These are phyloP conservation scores for Pseudogymnoascus sp. DNA, from an alignment of 2,329 filamentous ascomycete genomes.

Conservation along the genomic window DNA sequence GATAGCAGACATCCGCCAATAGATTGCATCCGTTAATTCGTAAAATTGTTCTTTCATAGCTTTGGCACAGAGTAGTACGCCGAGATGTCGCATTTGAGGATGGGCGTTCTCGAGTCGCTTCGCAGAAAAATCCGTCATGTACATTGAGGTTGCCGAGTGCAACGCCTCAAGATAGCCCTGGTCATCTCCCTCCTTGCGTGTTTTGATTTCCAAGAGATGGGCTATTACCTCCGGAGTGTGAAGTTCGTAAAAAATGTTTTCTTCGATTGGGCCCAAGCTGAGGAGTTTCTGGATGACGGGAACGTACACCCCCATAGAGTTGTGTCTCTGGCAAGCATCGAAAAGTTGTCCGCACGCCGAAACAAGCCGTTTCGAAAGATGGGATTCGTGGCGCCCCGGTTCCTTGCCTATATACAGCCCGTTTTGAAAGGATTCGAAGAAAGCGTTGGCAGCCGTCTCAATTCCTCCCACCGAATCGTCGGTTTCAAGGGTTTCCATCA, in stretches of 20 bases:
- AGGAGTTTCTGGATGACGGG: conserved; percentile 7
- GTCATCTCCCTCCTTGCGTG: not conserved
- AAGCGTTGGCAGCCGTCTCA: not conserved
- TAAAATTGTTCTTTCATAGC: conserved; percentile 18
- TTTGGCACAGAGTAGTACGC: conserved; percentile 18
- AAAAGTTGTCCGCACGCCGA: not conserved
- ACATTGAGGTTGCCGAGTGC: conserved; percentile 16
- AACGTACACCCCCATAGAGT: not conserved
- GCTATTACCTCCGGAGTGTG: conserved; percentile 7
- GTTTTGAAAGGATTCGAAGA: not conserved
- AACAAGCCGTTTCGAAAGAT: not conserved
- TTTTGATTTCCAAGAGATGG: not conserved
- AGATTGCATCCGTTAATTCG: conserved; percentile 19
- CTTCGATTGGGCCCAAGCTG: conserved; percentile 1
- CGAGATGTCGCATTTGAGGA: conserved; percentile 14
- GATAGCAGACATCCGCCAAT: conserved; percentile 16
- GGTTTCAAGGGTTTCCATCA: not conserved
- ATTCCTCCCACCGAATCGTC: not conserved
- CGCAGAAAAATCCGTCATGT: conserved; percentile 20
- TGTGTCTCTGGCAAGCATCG: not conserved
- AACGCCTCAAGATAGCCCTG: conserved; percentile 1
- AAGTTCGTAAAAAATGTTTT: conserved; percentile 3
- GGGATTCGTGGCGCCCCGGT: not conserved
- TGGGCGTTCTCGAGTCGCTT: conserved; percentile 14
- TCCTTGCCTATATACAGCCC: not conserved